Percentiles rank a stretch among this genome's conserved stretches.
phyloP scores from a whole-genome alignment of 257 asterid species.

The Echium plantagineum region DNA sequence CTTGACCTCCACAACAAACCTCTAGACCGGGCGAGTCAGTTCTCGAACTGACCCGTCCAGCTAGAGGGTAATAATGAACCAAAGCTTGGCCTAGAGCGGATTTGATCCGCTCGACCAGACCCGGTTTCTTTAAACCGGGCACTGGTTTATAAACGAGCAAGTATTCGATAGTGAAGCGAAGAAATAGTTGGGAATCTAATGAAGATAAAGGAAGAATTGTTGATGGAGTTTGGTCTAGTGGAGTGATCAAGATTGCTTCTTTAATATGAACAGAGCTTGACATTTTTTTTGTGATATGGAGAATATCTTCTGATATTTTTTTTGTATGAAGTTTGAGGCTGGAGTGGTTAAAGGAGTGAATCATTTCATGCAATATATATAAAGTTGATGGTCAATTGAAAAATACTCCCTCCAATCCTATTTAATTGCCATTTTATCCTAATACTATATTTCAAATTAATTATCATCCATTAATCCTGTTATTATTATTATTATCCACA shows the following conservation, averaged over 20 bases:
- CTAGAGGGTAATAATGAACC: slow-evolving; percentile 59
- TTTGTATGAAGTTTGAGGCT: not conserved
- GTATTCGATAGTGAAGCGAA: slow-evolving; percentile 55
- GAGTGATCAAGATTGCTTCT: slow-evolving; percentile 37
- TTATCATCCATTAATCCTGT: no score
- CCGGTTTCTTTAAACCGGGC: slow-evolving; percentile 15
- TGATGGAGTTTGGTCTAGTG: slow-evolving; percentile 49
- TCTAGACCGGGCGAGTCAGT: slow-evolving; percentile 45
- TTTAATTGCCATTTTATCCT: no score
- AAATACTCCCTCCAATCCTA: not conserved
- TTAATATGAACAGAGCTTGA: slow-evolving; percentile 32
- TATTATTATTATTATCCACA: no score
- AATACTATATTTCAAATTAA: no score
- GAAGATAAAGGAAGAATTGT: slow-evolving; percentile 52
- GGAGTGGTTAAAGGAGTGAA: not conserved
- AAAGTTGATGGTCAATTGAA: slow-evolving; percentile 9
- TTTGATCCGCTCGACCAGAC: slow-evolving; percentile 24
- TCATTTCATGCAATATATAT: not conserved
- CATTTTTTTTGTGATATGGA: slow-evolving; percentile 19
- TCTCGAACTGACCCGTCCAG: slow-evolving; percentile 46
- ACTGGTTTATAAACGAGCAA: slow-evolving; percentile 36
- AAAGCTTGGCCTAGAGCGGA: slow-evolving; percentile 37
- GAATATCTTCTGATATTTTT: not conserved
- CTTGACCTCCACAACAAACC: slow-evolving; percentile 51
- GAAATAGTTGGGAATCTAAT: slow-evolving; percentile 58